A percentile compares a stretch with the other conserved stretches of the same genome.
Evolutionary conservation across 2,329 filamentous ascomycete genomes (phyloP).

Genomic region (Epichloe aotearoae): DNA sequence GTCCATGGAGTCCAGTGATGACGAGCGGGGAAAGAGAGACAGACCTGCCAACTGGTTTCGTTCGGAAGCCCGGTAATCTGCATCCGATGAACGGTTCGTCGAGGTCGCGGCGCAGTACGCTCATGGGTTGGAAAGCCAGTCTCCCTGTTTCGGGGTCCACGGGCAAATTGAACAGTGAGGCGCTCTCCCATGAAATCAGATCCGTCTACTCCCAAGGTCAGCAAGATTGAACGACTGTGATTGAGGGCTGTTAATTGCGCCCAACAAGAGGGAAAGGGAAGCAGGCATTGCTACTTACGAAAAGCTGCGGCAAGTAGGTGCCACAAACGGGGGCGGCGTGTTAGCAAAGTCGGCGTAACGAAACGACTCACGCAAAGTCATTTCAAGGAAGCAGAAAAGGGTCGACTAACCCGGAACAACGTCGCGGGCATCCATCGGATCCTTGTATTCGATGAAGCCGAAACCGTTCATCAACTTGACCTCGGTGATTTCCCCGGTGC

Average conservation of each 20-base stretch:
- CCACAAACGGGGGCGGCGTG: not conserved
- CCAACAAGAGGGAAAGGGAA: not conserved
- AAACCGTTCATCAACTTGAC: slow-evolving; percentile 99
- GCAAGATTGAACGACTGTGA: not conserved
- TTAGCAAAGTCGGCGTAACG: slow-evolving; percentile 4
- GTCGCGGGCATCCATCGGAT: slow-evolving; percentile 94
- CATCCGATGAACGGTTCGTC: slow-evolving; percentile 93
- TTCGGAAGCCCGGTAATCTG: slow-evolving; percentile 90
- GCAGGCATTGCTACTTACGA: slow-evolving; percentile 34
- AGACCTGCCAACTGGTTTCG: slow-evolving; percentile 99
- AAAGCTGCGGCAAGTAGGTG: slow-evolving; percentile 33
- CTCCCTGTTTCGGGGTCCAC: slow-evolving; percentile 56
- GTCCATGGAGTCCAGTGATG: slow-evolving; percentile 32
- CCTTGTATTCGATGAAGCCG: slow-evolving; percentile 98
- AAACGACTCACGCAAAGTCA: not conserved
- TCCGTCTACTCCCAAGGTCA: slow-evolving; percentile 51
- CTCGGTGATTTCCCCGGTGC: slow-evolving; percentile 93
- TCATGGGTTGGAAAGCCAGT: slow-evolving; percentile 38
- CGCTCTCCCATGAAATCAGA: slow-evolving; percentile 97
- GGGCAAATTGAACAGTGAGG: slow-evolving; percentile 94
- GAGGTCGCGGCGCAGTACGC: slow-evolving; percentile 57
- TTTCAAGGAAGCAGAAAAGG: not conserved
- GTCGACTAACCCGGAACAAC: slow-evolving; percentile 78
- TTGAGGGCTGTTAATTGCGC: not conserved
- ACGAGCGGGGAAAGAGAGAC: slow-evolving; percentile 51